Conservation (phyloP, 768 basidiomycete species). For the Suillus plorans region DNA sequence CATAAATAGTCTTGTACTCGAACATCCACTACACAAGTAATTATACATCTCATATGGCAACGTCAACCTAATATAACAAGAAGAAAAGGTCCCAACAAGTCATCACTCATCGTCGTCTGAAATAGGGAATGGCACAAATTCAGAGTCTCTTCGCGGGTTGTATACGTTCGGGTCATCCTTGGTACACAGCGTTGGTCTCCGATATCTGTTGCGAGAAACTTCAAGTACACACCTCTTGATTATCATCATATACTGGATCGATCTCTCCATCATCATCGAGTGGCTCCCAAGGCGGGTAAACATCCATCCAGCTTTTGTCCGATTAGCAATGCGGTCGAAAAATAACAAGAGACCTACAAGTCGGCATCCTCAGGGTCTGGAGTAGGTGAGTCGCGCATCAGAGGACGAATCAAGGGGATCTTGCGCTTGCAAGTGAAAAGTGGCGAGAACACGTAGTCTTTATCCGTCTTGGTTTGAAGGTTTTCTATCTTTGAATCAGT, state of each 20-base stretch:
- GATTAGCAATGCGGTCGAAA: not conserved
- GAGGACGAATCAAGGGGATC: not conserved
- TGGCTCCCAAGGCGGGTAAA: conserved; percentile 20
- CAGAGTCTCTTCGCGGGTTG: not conserved
- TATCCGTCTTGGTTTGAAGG: conserved; percentile 16
- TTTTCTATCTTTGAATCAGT: conserved; percentile 17
- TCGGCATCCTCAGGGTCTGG: conserved; percentile 15
- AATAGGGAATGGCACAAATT: not conserved
- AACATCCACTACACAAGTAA: not conserved
- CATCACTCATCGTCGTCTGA: not conserved
- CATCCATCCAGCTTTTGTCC: conserved; percentile 22
- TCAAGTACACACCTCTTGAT: not conserved
- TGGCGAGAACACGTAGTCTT: conserved; percentile 24
- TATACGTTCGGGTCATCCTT: not conserved
- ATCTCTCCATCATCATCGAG: conserved; percentile 26
- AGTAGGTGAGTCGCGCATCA: conserved; percentile 15
- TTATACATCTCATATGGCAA: not conserved
- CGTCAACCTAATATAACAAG: not conserved
- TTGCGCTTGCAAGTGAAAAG: conserved; percentile 25
- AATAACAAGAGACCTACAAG: conserved; percentile 17
- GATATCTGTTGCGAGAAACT: not conserved
- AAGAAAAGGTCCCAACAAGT: too few species aligned
- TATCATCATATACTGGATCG: conserved; percentile 15
- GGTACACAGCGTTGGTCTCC: not conserved
- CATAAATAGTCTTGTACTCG: not conserved